Evolutionary conservation across 495 filamentous ascomycete species (phyloP).

Genomic region (Talaromyces proteolyticus): DNA sequence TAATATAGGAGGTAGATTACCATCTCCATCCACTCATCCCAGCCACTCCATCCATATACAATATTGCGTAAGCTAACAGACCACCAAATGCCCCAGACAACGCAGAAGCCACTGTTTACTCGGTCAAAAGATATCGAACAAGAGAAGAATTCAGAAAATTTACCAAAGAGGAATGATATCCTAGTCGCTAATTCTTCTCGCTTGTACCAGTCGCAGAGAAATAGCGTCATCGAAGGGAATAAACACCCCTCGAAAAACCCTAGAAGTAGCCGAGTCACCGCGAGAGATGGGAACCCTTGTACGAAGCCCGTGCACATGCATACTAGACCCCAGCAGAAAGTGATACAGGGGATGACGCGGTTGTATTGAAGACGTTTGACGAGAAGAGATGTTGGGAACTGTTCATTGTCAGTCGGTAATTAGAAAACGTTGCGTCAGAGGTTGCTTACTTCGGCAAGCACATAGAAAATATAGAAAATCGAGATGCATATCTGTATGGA

Average conservation of each 20-base stretch:
- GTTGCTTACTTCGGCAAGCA: neutral
- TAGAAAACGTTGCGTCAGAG: neutral
- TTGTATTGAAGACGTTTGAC: neutral
- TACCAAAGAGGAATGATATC: neutral
- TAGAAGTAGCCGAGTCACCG: neutral
- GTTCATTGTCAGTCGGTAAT: neutral
- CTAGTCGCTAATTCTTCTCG: neutral
- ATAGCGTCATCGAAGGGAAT: neutral
- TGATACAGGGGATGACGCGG: neutral
- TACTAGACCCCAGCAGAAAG: neutral
- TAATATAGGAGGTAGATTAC: too few species aligned
- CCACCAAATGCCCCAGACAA: constrained; percentile 62
- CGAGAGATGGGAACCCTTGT: neutral
- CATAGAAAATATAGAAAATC: neutral
- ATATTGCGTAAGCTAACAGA: constrained; percentile 55
- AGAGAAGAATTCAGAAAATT: neutral
- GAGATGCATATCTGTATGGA: neutral
- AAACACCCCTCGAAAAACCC: neutral
- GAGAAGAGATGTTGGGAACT: neutral
- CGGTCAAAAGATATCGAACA: too few species aligned
- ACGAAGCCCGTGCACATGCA: neutral
- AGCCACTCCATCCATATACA: constrained; percentile 47
- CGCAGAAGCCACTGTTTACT: constrained; percentile 1
- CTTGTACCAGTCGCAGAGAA: neutral
- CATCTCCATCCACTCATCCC: constrained; percentile 36